Conservation (phyloP, 495 filamentous ascomycete species). For the Penicillium diatomitis region DNA sequence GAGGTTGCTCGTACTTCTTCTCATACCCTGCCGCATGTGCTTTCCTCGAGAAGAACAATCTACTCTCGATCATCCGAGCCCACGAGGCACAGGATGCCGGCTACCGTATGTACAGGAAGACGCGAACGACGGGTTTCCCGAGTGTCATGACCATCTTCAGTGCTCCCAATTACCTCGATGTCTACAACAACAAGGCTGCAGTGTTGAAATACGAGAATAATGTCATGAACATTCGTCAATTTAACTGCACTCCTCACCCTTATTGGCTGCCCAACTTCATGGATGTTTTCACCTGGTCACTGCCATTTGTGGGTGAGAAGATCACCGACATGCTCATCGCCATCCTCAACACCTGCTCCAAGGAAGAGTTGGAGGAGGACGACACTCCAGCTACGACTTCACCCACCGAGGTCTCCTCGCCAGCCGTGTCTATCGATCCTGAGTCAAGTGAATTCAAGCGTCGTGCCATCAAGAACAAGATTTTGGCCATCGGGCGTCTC, state of each 20-base stretch:
- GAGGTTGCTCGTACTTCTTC: constrained; percentile 98
- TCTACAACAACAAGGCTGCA: constrained; percentile 99
- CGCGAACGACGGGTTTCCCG: constrained; percentile 92
- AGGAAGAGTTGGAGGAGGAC: constrained; percentile 86
- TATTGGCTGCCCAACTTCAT: constrained; percentile 99
- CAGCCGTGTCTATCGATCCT: constrained; percentile 58
- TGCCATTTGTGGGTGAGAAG: constrained; percentile 98
- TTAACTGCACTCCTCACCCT: constrained; percentile 98
- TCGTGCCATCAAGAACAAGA: constrained; percentile 98
- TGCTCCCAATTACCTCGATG: constrained; percentile 94
- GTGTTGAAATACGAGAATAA: constrained; percentile 99
- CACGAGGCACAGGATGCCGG: constrained; percentile 98
- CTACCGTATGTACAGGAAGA: constrained; percentile 99
- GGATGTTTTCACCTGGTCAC: constrained; percentile 99
- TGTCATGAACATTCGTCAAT: constrained; percentile 99
- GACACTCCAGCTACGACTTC: constrained; percentile 58
- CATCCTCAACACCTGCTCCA: constrained; percentile 94
- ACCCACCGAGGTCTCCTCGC: constrained; percentile 59
- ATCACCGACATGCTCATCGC: constrained; percentile 99
- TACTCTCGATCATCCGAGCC: constrained; percentile 95
- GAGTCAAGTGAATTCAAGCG: constrained; percentile 88
- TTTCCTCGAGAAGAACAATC: constrained; percentile 97
- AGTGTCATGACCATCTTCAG: constrained; percentile 99
- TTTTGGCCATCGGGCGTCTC: constrained; percentile 90
- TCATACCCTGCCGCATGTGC: constrained; percentile 97